phyloP scores from a whole-genome alignment of 306 rosid species.

The Sesbania bispinosa region DNA sequence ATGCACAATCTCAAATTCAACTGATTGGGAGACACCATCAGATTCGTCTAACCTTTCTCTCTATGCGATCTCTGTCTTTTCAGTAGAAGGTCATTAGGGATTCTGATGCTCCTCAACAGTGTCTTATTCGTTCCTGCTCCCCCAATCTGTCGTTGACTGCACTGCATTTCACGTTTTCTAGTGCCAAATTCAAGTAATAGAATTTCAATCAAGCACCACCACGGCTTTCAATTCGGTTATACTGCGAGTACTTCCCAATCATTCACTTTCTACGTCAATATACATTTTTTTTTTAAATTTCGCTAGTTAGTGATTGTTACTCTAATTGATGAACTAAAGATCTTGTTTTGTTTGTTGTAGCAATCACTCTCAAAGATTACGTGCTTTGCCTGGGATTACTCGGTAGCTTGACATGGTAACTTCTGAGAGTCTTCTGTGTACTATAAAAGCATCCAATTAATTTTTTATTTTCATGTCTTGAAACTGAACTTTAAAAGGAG shows the following conservation, averaged over 20 bases:
- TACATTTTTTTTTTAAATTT: not conserved
- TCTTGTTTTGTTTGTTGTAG: not conserved
- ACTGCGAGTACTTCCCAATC: not conserved
- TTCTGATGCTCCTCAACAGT: not conserved
- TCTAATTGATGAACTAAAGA: not conserved
- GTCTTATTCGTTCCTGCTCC: not conserved
- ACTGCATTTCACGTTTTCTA: not conserved
- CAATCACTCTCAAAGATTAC: not conserved
- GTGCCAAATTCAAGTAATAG: not conserved
- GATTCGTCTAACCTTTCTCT: not conserved
- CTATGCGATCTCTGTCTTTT: not conserved
- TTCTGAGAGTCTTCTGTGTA: conserved; percentile 9
- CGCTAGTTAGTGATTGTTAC: not conserved
- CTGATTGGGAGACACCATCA: not conserved
- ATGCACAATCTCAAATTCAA: not conserved
- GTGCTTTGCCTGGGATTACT: conserved; percentile 19
- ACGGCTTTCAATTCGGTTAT: not conserved
- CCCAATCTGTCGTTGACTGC: not conserved
- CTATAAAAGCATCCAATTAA: not conserved
- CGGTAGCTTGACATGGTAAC: conserved; percentile 36
- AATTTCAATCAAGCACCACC: not conserved
- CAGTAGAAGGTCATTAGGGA: too few species aligned
- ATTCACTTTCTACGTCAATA: not conserved
- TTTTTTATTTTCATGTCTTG: not conserved
- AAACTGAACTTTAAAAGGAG: not conserved